phyloP scores from a whole-genome alignment of 805 yeast genomes.

The Hanseniaspora guilliermondii region DNA sequence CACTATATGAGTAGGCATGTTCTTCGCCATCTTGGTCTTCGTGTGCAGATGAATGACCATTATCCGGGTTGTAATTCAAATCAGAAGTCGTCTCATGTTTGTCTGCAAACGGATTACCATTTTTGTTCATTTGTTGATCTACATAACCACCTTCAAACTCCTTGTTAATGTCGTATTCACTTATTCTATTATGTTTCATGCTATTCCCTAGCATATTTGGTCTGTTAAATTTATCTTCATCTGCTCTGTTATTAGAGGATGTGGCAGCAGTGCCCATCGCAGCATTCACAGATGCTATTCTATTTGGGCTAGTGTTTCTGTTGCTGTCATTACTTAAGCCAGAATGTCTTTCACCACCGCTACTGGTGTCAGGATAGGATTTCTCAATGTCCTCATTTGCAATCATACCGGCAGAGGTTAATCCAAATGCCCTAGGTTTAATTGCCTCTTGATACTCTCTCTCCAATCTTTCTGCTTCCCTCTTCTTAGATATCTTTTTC shows the following conservation, averaged over 20 bases:
- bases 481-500: slow-evolving; percentile 28
- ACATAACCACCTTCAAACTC: slow-evolving; percentile 12
- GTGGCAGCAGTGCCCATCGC: neutral
- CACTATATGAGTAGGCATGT: slow-evolving; percentile 4
- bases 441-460: slow-evolving; percentile 47
- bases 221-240: neutral
- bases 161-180: slow-evolving; percentile 12
- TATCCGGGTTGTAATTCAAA: neutral
- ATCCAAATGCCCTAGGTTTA: slow-evolving; percentile 28
- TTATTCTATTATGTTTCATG: slow-evolving; percentile 1
- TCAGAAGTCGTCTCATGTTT: slow-evolving; percentile 12
- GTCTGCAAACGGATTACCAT: slow-evolving; percentile 7
- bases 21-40: neutral
- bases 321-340: slow-evolving; percentile 1
- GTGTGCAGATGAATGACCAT: neutral
- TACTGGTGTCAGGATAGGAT: neutral
- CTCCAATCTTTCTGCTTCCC: slow-evolving; percentile 40
- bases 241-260: neutral
- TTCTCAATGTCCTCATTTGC: slow-evolving; percentile 8
- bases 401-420: slow-evolving; percentile 11
- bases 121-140: slow-evolving; percentile 1
- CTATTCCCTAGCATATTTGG: neutral
- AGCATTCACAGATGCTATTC: neutral
- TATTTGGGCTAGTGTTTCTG: neutral
- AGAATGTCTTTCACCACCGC: slow-evolving; percentile 6